Base-by-base conservation (phyloP, 2,329 filamentous ascomycete genomes). In the Diaporthe longicolla region DNA sequence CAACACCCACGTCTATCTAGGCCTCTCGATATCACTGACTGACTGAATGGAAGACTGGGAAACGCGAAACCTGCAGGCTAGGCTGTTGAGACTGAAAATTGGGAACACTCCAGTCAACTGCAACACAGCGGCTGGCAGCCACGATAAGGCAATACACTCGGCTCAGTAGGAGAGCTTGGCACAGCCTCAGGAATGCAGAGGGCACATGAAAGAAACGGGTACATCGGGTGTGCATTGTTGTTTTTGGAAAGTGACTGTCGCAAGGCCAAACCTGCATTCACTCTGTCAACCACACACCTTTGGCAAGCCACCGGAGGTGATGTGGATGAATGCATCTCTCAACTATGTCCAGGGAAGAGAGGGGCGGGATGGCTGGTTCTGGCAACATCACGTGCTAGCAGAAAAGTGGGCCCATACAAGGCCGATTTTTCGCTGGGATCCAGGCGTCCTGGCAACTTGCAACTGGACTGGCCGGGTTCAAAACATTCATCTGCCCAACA, bases 401-500 rank as follows among this genome's bases (percentile, higher is more conserved):
- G 8, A 61, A 63, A 45, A 59, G 57, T 45, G 59, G 57, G 35
- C 17, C 55, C 17, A 4, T 61, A 59, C 57, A 37, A 54, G 40
- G 48, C 7, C 58, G 57, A 83, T 82, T 85, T 85, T 85, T 84
- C 82, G 81, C 82, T 82, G 81, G 73, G 66, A 55, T 75, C 73
- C 73, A 68, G 72, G 71, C 71, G 65, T 70, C 81, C 81, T 81
- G 79, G 80, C 81, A 81, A 80, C 77, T 84, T 82, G 83, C 57
- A 61, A 26, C 40, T 45, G 29, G 40, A 15, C 63, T 32, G 32
- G 63, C 84, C 82, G 80, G 82, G 80, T 81, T 82, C 82, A 84
- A 83, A 85, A 84, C 75, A 74, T 72, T 65, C 68, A 70, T 69
- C 74, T 72, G 73, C 66, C 59, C 65, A 71, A 71, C 65, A 55